These are phyloP conservation scores for Fusarium continuum DNA, from an alignment of 2,329 filamentous ascomycete species.

Conservation along the genomic window DNA sequence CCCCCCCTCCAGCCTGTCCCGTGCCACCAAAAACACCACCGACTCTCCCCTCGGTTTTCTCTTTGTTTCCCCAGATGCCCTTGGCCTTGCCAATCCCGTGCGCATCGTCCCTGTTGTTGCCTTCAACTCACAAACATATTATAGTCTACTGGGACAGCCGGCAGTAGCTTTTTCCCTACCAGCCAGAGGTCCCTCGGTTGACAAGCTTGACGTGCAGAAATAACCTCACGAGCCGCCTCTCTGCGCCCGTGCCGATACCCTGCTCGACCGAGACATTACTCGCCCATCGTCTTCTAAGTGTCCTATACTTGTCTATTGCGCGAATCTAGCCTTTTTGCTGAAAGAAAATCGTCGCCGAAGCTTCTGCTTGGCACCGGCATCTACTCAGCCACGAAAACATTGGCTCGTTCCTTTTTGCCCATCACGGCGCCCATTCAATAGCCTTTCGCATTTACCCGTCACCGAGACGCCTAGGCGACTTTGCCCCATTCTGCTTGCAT, in stretches of 20 bases:
- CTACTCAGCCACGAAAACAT: conserved; percentile 28
- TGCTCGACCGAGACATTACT: conserved; percentile 41
- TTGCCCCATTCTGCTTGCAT: conserved; percentile 42
- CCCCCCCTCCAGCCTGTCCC: conserved; percentile 44
- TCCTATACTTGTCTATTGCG: conserved; percentile 33
- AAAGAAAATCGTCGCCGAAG: conserved; percentile 6
- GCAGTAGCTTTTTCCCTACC: conserved; percentile 9
- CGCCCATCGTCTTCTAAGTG: conserved; percentile 32
- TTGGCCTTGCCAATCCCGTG: conserved; percentile 42
- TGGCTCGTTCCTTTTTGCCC: conserved; percentile 44
- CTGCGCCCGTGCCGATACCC: conserved; percentile 38
- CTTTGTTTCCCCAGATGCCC: conserved; percentile 47
- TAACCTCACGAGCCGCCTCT: conserved; percentile 36
- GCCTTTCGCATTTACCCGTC: conserved; percentile 42
- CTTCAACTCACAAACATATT: conserved; percentile 39
- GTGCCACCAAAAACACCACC: conserved; percentile 45
- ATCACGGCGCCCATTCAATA: conserved; percentile 49
- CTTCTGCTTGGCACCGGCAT: conserved; percentile 25
- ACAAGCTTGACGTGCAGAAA: conserved; percentile 26
- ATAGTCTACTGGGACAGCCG: conserved; percentile 33
- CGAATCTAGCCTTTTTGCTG: conserved; percentile 31
- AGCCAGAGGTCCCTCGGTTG: conserved; percentile 17
- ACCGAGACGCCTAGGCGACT: conserved; percentile 36
- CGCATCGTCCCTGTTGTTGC: conserved; percentile 32
- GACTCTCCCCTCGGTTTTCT: conserved; percentile 45